Conservation (phyloP, 805 yeast genomes). For the Wickerhamia fluorescens region DNA sequence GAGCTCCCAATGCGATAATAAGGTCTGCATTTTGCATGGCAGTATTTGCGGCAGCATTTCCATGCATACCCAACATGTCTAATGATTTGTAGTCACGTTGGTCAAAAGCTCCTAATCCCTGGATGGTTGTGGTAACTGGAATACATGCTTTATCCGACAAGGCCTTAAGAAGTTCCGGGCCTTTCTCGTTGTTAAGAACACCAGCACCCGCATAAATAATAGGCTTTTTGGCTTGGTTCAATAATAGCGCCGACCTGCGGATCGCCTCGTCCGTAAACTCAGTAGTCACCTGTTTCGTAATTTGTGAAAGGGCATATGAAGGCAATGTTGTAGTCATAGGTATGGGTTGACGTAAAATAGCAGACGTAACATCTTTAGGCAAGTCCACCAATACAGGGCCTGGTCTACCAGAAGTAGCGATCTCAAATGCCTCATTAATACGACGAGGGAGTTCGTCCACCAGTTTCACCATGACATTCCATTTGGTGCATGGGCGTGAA, state of each 20-base stretch:
- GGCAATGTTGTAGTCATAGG: slow-evolving; percentile 78
- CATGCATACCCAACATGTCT: slow-evolving; percentile 99
- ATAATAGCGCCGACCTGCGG: slow-evolving; percentile 65
- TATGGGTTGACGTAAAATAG: slow-evolving; percentile 77
- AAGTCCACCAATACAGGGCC: slow-evolving; percentile 97
- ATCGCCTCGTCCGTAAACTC: slow-evolving; percentile 73
- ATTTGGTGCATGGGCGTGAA: slow-evolving; percentile 94
- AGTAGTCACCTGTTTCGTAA: slow-evolving; percentile 63
- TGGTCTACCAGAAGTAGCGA: slow-evolving; percentile 93
- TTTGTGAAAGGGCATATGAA: slow-evolving; percentile 57
- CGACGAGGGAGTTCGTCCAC: slow-evolving; percentile 92
- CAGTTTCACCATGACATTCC: slow-evolving; percentile 97
- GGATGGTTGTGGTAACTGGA: slow-evolving; percentile 94
- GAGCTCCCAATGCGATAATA: slow-evolving; percentile 90
- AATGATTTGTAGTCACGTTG: slow-evolving; percentile 85
- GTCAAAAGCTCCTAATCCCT: slow-evolving; percentile 91
- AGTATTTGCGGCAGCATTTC: slow-evolving; percentile 88
- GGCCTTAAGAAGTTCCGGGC: slow-evolving; percentile 73
- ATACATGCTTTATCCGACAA: slow-evolving; percentile 85
- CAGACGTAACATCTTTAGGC: slow-evolving; percentile 97
- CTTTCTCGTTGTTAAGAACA: slow-evolving; percentile 69
- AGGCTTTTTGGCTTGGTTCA: slow-evolving; percentile 82
- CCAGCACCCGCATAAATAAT: slow-evolving; percentile 91
- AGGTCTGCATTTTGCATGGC: slow-evolving; percentile 93
- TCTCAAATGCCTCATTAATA: slow-evolving; percentile 96